Base-by-base conservation (phyloP, 768 basidiomycete genomes). In the Coprinopsis cinerea region DNA sequence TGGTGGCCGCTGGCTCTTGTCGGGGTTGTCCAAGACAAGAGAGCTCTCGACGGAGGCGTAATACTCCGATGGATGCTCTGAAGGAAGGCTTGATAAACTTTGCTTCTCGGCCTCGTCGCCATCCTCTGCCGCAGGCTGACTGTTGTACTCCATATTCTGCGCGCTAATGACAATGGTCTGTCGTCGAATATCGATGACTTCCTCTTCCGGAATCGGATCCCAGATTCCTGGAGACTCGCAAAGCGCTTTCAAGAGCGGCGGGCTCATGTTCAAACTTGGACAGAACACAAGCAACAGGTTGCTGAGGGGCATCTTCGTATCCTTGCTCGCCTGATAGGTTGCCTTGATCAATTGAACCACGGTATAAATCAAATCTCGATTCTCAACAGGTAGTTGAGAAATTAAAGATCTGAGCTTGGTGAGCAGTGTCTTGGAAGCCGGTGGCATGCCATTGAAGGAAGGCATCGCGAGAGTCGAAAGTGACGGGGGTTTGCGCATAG, bases 251-350 rank as follows among this genome's bases (percentile, higher is more conserved):
- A 92, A 64, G 23, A 92, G 61, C 1, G 82, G 74, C 14, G 88
- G 87, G 50, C 72, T 87, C 80, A 93, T 85, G 60, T 77, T 82
- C 60, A 93, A 65, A 61, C 83, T 91, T 5, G 93, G 94, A 54
- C 88, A 92, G 61, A 97, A 83, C 44, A 95, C 85, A 27, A 94
- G 70, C 42, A 94, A 70, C 57, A 97, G 65, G 59, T 96, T 96
- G 63, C 85, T 85, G 55, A 96, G 66, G 2, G 92, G 90, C 93
- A 97, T 97, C 68, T 90, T 91, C 28, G 92, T 97, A 58, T 81
- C 78, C 55, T 75, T 76, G 58, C 75, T 74, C 54, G 79, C 75
- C 48, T 70, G 72, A 0, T 88, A 81, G 13, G 91, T 93, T 36
- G 78, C 80, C 37, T 77, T 80, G 55, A 95, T 86, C 30, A 96